Conservation (phyloP, 495 filamentous ascomycete species). For the Pseudevernia furfuracea region DNA sequence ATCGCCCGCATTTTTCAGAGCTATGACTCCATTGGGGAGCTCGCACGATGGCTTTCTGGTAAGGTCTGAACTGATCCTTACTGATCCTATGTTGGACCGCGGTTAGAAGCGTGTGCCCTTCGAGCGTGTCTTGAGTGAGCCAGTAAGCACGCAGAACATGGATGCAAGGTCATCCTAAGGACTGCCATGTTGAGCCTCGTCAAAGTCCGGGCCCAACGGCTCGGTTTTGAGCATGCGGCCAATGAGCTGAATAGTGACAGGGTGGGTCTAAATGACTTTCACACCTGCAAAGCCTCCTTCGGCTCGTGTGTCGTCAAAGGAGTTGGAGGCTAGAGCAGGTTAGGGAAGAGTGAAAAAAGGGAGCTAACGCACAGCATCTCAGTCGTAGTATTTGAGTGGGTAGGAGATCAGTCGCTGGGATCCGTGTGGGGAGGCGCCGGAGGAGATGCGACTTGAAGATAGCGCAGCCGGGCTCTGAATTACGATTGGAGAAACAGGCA, state of each 20-base stretch:
- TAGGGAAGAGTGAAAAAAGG: conserved; percentile 11
- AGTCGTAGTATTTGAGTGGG: conserved; percentile 11
- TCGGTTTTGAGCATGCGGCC: conserved; percentile 4
- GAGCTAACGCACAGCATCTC: conserved; percentile 13
- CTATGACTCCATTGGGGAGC: conserved; percentile 19
- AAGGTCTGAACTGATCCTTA: not conserved
- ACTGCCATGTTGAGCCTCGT: conserved; percentile 13
- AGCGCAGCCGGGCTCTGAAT: conserved; percentile 1
- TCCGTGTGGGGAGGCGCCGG: conserved; percentile 13
- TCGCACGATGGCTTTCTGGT: conserved; percentile 13
- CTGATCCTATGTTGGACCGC: conserved; percentile 9
- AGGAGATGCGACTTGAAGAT: conserved; percentile 12
- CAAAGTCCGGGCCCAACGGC: conserved; percentile 11
- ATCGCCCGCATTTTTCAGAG: conserved; percentile 3
- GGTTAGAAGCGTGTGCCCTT: conserved; percentile 9
- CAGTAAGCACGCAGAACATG: conserved; percentile 14
- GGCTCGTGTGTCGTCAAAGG: conserved; percentile 11
- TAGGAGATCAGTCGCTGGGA: conserved; percentile 9
- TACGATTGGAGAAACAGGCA: conserved; percentile 5
- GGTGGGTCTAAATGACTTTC: conserved; percentile 11
- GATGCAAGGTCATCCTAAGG: conserved; percentile 10
- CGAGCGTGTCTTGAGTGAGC: not conserved
- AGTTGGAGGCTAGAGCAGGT: conserved; percentile 1
- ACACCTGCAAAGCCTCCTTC: not conserved
- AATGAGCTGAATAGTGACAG: conserved; percentile 13